Evolutionary conservation across 2,329 filamentous ascomycete genomes (phyloP).

Genomic region (Colletotrichum chlorophyti): DNA sequence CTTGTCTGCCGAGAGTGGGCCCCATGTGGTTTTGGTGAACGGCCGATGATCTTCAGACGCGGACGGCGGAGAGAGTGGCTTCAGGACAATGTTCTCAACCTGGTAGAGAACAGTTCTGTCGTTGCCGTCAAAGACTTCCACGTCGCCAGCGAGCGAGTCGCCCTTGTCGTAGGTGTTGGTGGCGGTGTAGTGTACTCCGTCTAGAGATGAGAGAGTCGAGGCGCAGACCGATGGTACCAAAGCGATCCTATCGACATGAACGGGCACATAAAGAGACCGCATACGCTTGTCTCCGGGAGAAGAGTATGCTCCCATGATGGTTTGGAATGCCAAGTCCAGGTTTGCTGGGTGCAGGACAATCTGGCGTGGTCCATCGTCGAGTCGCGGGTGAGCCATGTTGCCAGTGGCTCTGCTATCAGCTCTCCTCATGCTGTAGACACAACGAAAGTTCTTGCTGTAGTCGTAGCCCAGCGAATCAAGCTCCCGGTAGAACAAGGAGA

Average conservation of each 20-base stretch:
- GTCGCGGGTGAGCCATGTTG: neutral
- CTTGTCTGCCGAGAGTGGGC: neutral
- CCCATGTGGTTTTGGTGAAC: conserved; percentile 12
- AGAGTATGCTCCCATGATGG: conserved; percentile 38
- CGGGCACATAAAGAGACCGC: conserved; percentile 38
- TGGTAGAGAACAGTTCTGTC: neutral
- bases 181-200: conserved; percentile 3
- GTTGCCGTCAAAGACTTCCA: neutral
- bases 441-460: conserved; percentile 3
- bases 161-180: neutral
- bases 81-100: conserved; percentile 3
- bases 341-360: conserved; percentile 39
- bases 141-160: neutral
- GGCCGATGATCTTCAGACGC: neutral
- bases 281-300: conserved; percentile 40
- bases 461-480: neutral
- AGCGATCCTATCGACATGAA: conserved; percentile 29
- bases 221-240: neutral
- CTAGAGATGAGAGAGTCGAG: too few relatives aligned
- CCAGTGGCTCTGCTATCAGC: neutral
- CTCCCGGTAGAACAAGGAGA: conserved; percentile 2
- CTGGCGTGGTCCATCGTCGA: neutral
- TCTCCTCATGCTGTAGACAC: neutral
- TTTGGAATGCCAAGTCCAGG: conserved; percentile 44
- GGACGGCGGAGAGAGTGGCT: neutral